Evolutionary conservation across 176 grass and related monocot genomes (phyloP).

Genomic region (Carex kokanica): DNA sequence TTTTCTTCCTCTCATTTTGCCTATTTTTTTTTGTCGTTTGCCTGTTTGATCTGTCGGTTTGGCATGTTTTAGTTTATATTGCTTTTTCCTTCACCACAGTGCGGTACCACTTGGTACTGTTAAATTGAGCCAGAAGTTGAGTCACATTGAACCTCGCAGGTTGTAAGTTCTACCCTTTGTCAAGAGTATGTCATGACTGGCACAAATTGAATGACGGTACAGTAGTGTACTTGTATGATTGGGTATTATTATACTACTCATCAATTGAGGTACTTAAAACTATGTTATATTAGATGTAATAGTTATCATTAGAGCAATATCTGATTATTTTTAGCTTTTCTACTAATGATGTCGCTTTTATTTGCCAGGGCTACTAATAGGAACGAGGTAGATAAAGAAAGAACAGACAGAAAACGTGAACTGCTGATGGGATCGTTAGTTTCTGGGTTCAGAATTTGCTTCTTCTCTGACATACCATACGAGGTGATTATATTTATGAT

Average conservation of each 20-base stretch:
- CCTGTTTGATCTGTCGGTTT: conserved; percentile 26
- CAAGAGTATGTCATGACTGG: not conserved
- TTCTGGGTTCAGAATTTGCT: conserved; percentile 64
- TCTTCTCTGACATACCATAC: conserved; percentile 49
- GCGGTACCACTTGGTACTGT: too few relatives aligned
- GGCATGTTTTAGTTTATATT: not conserved
- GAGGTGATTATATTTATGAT: conserved; percentile 25
- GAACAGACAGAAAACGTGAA: conserved; percentile 35
- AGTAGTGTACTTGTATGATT: not conserved
- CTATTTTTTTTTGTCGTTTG: not conserved
- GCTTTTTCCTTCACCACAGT: conserved; percentile 31
- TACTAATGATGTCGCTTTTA: not conserved
- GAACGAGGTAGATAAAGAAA: conserved; percentile 44
- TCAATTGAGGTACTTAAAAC: not conserved
- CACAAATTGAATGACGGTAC: not conserved
- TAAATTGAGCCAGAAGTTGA: not conserved
- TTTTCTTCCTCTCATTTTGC: not conserved
- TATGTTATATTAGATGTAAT: not conserved
- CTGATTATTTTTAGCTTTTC: not conserved
- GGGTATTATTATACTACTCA: not conserved
- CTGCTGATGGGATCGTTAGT: conserved; percentile 47
- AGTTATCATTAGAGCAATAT: not conserved
- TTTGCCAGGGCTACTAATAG: conserved; percentile 1
- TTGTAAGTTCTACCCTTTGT: not conserved
- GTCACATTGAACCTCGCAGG: not conserved